Evolutionary conservation across 371 early-diverging fungal species (phyloP).

Genomic region (Apophysomyces trapeziformis): DNA sequence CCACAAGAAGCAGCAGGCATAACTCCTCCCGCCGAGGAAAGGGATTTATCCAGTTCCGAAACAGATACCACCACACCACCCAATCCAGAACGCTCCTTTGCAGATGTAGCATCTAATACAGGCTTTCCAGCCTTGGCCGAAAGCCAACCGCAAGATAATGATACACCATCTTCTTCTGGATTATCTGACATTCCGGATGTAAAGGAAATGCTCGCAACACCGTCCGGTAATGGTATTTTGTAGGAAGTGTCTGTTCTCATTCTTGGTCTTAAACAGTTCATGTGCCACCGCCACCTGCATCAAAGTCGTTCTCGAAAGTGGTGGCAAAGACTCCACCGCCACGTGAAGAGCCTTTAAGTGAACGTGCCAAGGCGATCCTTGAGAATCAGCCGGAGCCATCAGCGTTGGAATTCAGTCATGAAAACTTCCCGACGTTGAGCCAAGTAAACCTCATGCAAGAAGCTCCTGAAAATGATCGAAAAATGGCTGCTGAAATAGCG

Average conservation of each 20-base stretch:
- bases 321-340: constrained; percentile 41
- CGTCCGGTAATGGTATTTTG: constrained; percentile 21
- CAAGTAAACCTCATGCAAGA: constrained; percentile 40
- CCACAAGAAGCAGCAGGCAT: constrained; percentile 27
- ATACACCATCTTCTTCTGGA: constrained; percentile 6
- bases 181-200: constrained; percentile 46
- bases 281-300: constrained; percentile 38
- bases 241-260: neutral
- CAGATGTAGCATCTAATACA: constrained; percentile 40
- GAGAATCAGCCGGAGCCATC: constrained; percentile 13
- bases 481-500: constrained; percentile 34
- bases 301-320: constrained; percentile 45
- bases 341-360: constrained; percentile 10
- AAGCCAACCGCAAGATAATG: constrained; percentile 11
- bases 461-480: constrained; percentile 33
- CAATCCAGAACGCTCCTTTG: constrained; percentile 47
- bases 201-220: constrained; percentile 43
- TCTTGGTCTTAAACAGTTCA: constrained; percentile 22
- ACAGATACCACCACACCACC: constrained; percentile 37
- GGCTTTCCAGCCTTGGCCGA: constrained; percentile 38
- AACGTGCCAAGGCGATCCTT: constrained; percentile 6
- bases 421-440: constrained; percentile 41
- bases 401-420: constrained; percentile 25
- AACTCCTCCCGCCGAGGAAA: constrained; percentile 35
- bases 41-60: constrained; percentile 28